Conservation (phyloP, 805 yeast species). For the Pichia cephalocereana region DNA sequence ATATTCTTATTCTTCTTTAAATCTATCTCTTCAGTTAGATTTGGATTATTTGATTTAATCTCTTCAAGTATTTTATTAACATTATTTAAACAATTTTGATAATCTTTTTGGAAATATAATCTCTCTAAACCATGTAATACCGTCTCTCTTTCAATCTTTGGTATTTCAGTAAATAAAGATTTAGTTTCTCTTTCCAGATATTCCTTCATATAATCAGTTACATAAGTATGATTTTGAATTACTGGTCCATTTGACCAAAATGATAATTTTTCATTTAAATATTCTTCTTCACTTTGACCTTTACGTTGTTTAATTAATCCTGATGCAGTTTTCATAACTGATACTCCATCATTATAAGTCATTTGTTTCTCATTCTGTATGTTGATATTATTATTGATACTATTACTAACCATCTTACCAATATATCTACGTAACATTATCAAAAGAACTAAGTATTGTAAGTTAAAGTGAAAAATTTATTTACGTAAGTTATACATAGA, state of each 20-base stretch:
- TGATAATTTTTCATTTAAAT: conserved; percentile 37
- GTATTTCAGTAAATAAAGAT: conserved; percentile 18
- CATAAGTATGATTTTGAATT: conserved; percentile 2
- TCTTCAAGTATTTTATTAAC: conserved; percentile 26
- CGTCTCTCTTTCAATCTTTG: conserved; percentile 47
- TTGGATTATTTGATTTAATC: conserved; percentile 19
- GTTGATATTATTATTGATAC: no score
- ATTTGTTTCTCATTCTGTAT: conserved; percentile 8
- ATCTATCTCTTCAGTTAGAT: conserved; percentile 18
- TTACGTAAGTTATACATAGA: not conserved
- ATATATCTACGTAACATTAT: not conserved
- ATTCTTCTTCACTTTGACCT: conserved; percentile 64
- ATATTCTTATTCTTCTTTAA: conserved; percentile 32
- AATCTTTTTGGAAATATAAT: conserved; percentile 48
- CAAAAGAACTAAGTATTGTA: not conserved
- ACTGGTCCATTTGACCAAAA: conserved; percentile 52
- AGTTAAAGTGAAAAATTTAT: no score
- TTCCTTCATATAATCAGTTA: conserved; percentile 12
- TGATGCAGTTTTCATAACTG: conserved; percentile 35
- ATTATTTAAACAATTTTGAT: conserved; percentile 34
- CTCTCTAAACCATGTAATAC: conserved; percentile 55
- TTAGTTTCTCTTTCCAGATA: conserved; percentile 7
- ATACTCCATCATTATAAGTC: conserved; percentile 30
- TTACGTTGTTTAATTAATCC: conserved; percentile 48
- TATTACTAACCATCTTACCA: not conserved